A percentile compares a stretch with the other conserved stretches of the same genome.
These are phyloP conservation scores for Cutaneotrichosporon daszewskae DNA, from an alignment of 1,284 basidiomycete genomes.

Conservation along the genomic window DNA sequence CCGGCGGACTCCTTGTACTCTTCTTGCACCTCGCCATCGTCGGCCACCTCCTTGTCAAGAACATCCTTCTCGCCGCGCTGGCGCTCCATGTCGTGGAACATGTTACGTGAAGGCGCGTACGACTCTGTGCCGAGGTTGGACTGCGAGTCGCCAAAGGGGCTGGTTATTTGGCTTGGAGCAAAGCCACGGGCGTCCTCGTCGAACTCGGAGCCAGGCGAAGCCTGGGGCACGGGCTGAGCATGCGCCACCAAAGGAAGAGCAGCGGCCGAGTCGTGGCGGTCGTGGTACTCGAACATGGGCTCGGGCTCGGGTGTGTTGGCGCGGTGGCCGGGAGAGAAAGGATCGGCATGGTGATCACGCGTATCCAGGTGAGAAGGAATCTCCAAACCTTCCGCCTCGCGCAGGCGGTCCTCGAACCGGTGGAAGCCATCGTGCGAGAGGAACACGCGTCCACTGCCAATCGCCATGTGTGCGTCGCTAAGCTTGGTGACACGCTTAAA, in stretches of 20 bases:
- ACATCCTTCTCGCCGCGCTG: conserved; percentile 67
- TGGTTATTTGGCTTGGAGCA: conserved; percentile 60
- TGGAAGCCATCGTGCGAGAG: conserved; percentile 83
- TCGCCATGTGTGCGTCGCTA: conserved; percentile 65
- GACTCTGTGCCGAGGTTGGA: conserved; percentile 80
- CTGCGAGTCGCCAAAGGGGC: conserved; percentile 65
- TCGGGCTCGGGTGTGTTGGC: conserved; percentile 43
- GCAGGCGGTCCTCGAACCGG: conserved; percentile 78
- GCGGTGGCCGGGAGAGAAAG: conserved; percentile 52
- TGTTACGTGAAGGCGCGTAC: conserved; percentile 88
- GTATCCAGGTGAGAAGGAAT: conserved; percentile 41
- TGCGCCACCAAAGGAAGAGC: conserved; percentile 66
- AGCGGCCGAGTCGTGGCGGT: conserved; percentile 39
- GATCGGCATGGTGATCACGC: conserved; percentile 51
- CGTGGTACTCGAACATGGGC: conserved; percentile 20
- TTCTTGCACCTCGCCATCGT: conserved; percentile 80
- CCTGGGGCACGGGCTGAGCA: conserved; percentile 64
- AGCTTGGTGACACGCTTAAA: conserved; percentile 60
- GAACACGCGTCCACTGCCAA: conserved; percentile 84
- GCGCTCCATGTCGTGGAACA: conserved; percentile 77
- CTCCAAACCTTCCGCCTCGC: conserved; percentile 75
- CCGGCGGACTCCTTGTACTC: conserved; percentile 73
- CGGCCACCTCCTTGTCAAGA: conserved; percentile 68
- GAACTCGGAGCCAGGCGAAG: conserved; percentile 26
- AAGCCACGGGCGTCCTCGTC: conserved; percentile 57